Evolutionary conservation across 768 basidiomycete species (phyloP).

Genomic region (Coprinopsis strossmayeri): DNA sequence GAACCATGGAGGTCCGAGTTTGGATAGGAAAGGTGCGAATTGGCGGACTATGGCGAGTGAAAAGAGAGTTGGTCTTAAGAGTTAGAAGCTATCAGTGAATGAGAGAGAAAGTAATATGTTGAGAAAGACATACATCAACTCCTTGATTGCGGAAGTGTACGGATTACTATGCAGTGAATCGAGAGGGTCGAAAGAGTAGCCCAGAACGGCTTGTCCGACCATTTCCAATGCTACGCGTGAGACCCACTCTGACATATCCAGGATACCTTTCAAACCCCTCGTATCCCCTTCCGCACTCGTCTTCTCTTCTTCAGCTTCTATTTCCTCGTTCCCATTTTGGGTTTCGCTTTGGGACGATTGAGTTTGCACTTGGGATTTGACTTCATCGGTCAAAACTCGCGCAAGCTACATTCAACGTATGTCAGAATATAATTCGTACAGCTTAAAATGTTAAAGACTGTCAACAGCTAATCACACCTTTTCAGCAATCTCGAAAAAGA

Average conservation of each 20-base stretch:
- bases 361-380: constrained; percentile 10
- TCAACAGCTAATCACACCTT: constrained; percentile 28
- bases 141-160: constrained; percentile 38
- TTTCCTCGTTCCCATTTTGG: too few relatives aligned
- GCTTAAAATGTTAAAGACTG: too few relatives aligned
- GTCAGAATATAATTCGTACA: too few relatives aligned
- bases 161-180: constrained; percentile 34
- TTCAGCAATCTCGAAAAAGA: constrained; percentile 37
- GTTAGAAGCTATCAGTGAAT: constrained; percentile 1
- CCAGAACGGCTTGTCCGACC: constrained; percentile 36
- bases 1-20: constrained; percentile 34
- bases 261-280: constrained; percentile 14
- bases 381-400: constrained; percentile 23
- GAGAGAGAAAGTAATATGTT: neutral
- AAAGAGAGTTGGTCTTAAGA: constrained; percentile 36
- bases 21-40: constrained; percentile 37
- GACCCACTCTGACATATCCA: constrained; percentile 44
- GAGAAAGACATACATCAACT: constrained; percentile 33
- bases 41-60: constrained; percentile 38
- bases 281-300: constrained; percentile 2
- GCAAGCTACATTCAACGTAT: constrained; percentile 18
- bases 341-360: too few relatives aligned
- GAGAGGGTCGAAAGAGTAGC: constrained; percentile 41
- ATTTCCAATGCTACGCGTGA: constrained; percentile 37
- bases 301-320: too few relatives aligned